Percentiles rank a stretch among this genome's conserved stretches.
Evolutionary conservation across 2,329 filamentous ascomycete genomes (phyloP).

Genomic region (Trichoderma breve): DNA sequence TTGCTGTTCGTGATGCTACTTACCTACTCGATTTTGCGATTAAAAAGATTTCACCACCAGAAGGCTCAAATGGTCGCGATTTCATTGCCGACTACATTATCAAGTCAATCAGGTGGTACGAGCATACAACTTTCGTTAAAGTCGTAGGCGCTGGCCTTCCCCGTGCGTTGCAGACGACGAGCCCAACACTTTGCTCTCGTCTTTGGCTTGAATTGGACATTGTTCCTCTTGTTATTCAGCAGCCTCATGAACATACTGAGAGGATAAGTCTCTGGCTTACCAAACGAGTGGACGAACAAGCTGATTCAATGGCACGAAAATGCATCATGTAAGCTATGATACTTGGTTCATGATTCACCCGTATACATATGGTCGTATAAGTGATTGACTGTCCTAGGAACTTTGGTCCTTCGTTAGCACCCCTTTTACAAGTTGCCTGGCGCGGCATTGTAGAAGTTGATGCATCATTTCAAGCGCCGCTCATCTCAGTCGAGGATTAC

Average conservation of each 20-base stretch:
- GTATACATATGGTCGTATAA: not conserved
- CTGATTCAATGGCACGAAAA: constrained; percentile 77
- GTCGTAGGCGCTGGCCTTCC: constrained; percentile 73
- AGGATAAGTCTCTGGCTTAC: constrained; percentile 47
- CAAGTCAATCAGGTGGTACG: constrained; percentile 55
- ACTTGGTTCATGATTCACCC: not conserved
- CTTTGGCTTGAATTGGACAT: constrained; percentile 77
- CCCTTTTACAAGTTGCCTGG: constrained; percentile 66
- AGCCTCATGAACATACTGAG: constrained; percentile 42
- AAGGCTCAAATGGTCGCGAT: constrained; percentile 15
- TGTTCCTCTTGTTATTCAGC: constrained; percentile 64
- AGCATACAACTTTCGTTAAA: constrained; percentile 66
- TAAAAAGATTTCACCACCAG: constrained; percentile 44
- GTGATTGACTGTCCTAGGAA: constrained; percentile 41
- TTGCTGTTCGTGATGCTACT: constrained; percentile 70
- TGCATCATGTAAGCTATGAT: constrained; percentile 61
- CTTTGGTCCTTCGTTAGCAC: constrained; percentile 70
- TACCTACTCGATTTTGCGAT: constrained; percentile 73
- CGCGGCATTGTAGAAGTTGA: constrained; percentile 70
- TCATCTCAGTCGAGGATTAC: constrained; percentile 58
- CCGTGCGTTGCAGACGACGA: constrained; percentile 54
- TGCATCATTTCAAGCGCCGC: constrained; percentile 59
- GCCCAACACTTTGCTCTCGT: constrained; percentile 64
- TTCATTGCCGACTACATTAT: constrained; percentile 61
- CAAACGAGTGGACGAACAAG: constrained; percentile 73